These are phyloP conservation scores for rapeseed (Brassica napus) DNA, from an alignment of 345 rosid species.

Conservation along the genomic window Da-Ae NC_063439.1:22186501-22187000, in stretches of 20 bases:
- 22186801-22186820: not conserved
- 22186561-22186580: not conserved
- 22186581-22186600: not conserved
- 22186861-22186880: not conserved
- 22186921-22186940: not conserved
- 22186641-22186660: not conserved
- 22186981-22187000: conserved; percentile 35
- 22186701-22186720: not conserved
- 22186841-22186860: not conserved
- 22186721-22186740: not conserved
- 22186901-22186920: not conserved
- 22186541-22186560: not conserved
- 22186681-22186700: not conserved
- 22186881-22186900: not conserved
- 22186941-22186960: conserved; percentile 8
- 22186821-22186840: not conserved
- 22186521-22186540: not conserved
- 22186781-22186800: not conserved
- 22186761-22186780: not conserved
- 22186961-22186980: conserved; percentile 8
- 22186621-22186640: not conserved
- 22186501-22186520: too few relatives aligned
- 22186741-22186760: not conserved
- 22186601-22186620: not conserved
- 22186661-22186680: not conserved